Percentiles rank a stretch among this genome's conserved stretches.
phyloP scores from a whole-genome alignment of 176 grass and related monocot species.

The Aegilops tauschii region DNA sequence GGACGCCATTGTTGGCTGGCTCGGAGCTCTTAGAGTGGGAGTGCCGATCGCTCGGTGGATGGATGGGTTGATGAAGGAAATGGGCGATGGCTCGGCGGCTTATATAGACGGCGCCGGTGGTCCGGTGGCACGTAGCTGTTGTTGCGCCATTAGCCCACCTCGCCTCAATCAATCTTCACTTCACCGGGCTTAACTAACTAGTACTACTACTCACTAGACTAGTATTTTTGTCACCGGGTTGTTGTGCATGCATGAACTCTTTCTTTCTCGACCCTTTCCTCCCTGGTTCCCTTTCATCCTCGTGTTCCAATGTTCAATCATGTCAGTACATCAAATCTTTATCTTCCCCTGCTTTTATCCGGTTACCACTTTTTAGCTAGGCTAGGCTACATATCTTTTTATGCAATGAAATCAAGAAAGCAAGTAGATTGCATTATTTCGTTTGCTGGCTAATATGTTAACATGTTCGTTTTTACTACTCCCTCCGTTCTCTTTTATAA shows the following conservation, averaged over 20 bases:
- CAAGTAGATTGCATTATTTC: no score
- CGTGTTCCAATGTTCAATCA: constrained; percentile 26
- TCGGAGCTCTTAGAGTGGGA: not conserved
- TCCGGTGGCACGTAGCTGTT: constrained; percentile 46
- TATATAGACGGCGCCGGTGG: constrained; percentile 28
- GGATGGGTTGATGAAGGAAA: not conserved
- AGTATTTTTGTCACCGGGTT: not conserved
- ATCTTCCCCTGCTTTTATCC: constrained; percentile 7
- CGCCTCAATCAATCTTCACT: not conserved
- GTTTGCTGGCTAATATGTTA: no score
- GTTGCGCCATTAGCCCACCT: constrained; percentile 33
- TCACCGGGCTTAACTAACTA: not conserved
- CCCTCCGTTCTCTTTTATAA: no score
- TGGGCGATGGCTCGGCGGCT: not conserved
- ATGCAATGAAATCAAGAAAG: no score
- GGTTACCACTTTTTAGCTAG: not conserved
- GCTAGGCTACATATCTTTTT: not conserved
- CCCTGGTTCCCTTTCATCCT: not conserved
- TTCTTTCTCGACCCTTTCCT: not conserved
- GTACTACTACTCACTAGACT: not conserved
- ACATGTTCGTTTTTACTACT: no score
- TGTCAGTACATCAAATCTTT: not conserved
- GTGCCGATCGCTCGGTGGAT: not conserved
- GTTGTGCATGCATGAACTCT: constrained; percentile 23
- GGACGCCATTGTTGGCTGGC: constrained; percentile 21